phyloP scores from a whole-genome alignment of 345 rosid species.

The Chamaenerion angustifolium region DNA sequence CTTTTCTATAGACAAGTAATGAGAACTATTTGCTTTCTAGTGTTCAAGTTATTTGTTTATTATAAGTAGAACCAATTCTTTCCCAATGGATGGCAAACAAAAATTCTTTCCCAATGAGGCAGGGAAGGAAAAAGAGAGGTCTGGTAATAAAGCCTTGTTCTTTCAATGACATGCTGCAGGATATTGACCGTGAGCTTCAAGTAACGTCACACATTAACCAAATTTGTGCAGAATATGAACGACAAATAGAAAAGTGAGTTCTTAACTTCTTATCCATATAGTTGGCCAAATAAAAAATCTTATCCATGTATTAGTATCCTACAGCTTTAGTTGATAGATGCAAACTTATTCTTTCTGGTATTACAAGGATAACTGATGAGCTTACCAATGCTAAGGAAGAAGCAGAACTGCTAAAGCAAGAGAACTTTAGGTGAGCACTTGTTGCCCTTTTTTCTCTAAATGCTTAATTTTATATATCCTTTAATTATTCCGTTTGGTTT shows the following conservation, averaged over 20 bases:
- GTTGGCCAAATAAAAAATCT: too few relatives aligned
- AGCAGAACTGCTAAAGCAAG: constrained; percentile 39
- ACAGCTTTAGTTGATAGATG: neutral
- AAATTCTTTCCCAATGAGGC: neutral
- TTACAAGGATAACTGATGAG: constrained; percentile 57
- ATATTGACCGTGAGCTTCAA: constrained; percentile 37
- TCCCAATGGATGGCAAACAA: too few relatives aligned
- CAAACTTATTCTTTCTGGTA: neutral
- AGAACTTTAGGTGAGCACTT: constrained; percentile 31
- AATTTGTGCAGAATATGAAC: constrained; percentile 55
- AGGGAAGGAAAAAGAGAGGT: neutral
- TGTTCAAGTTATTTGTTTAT: neutral
- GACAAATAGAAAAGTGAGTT: constrained; percentile 72
- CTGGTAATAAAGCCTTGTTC: constrained; percentile 1
- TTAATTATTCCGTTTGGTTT: constrained; percentile 3
- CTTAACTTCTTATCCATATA: too few relatives aligned
- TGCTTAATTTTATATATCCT: constrained; percentile 2
- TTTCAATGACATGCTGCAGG: constrained; percentile 24
- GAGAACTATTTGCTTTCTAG: neutral
- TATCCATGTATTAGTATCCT: neutral
- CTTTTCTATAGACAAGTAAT: too few relatives aligned
- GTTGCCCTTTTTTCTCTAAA: constrained; percentile 1
- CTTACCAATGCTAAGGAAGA: constrained; percentile 45
- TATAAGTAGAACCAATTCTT: neutral
- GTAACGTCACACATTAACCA: constrained; percentile 34